A percentile compares a stretch with the other conserved stretches of the same genome.
Conservation (phyloP, 202 grass and related monocot genomes). For the Hordeum pubiflorum region DNA sequence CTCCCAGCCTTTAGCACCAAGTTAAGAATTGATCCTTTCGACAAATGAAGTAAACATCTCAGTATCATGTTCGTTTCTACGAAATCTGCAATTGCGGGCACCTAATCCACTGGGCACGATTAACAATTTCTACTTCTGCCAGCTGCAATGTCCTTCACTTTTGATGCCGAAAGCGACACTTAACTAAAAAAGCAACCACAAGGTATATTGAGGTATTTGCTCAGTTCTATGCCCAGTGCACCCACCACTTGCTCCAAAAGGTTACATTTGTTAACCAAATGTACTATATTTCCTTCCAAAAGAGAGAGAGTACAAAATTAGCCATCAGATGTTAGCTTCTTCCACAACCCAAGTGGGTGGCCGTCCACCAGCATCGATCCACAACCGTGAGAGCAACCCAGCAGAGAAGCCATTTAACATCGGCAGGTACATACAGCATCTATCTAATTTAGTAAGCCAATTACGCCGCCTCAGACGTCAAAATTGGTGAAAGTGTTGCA, state of each 20-base stretch:
- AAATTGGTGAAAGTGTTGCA: slow-evolving; percentile 7
- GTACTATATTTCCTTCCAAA: neutral
- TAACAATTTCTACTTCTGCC: neutral
- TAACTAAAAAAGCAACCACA: neutral
- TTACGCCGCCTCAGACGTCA: neutral
- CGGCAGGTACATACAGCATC: neutral
- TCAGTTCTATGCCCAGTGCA: slow-evolving; percentile 6
- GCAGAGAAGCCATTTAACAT: neutral
- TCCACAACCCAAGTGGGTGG: neutral
- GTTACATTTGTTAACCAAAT: neutral
- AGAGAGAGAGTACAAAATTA: neutral
- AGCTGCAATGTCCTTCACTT: neutral
- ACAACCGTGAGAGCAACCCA: neutral
- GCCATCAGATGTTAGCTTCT: neutral
- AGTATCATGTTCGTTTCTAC: neutral
- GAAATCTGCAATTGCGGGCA: neutral
- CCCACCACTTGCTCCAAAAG: slow-evolving; percentile 12
- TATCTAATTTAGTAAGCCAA: slow-evolving; percentile 16
- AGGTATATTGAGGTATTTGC: neutral
- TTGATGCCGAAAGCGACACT: neutral
- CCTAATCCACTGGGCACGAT: neutral
- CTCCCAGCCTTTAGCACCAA: neutral
- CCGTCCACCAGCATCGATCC: neutral
- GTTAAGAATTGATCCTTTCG: neutral
- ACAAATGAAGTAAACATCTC: neutral